Base-by-base conservation (phyloP, 2,329 filamentous ascomycete species). In the Penicillium paneum region DNA sequence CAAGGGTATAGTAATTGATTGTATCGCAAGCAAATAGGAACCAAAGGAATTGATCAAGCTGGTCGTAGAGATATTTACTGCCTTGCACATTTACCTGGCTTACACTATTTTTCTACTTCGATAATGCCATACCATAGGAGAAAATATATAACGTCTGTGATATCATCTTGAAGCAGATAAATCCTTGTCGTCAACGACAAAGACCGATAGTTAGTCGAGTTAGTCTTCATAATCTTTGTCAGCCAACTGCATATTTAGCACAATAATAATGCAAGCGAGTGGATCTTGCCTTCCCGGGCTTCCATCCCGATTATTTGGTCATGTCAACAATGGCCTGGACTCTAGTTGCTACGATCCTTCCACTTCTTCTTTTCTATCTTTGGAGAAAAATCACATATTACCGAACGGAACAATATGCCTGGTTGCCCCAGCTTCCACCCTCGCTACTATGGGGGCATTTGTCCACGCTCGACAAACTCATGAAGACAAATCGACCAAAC, bases 371-470 rank as follows among this genome's bases (percentile, higher is more conserved):
- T 10, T 13, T 48, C 24, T 39, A 39, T 24, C 12, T 48, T 19
- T 39, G 35, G 35, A 48, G n/a, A 24, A 48, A 13, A 2, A 3
- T 24, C 35, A 39, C 8, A n/a, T 44, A 56, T 44, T 44, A 45
- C 41, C 55, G 58, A 24, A 44, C 44, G 8, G 11, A 52, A 19
- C 56, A 58, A 40, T 53, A 56, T 52, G 52, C 49, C 8, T 35
- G 41, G 12, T 52, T 53, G 35, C 58, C 58, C 15, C 55, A 60
- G 46, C 56, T 58, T 15, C 45, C 49, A 8, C 47, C 55, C 3
- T 60, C 58, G 17, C 29, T 57, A n/a, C 15, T 57, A 15, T 61
- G 56, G 56, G 58, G 58, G 1, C 58, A 59, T 46, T 26, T 49
- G 15, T 32, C 32, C 29, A 42, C 29, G 13, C 8, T 42, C n/a